Conservation (phyloP, 2,329 filamentous ascomycete genomes). For the Hymenoscyphus albidus region DNA sequence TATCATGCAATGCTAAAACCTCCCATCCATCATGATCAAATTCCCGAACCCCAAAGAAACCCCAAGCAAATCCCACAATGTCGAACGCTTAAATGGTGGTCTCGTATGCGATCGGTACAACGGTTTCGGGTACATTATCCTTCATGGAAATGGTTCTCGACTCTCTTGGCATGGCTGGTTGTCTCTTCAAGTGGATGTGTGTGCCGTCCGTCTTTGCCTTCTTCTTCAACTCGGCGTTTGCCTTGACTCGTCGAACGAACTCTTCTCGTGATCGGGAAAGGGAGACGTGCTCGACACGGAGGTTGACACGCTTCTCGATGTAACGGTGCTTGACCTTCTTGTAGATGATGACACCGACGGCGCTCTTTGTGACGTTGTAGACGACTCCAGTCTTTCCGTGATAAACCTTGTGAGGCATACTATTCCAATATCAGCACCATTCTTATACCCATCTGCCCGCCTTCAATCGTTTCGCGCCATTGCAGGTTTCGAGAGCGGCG, state of each 20-base stretch:
- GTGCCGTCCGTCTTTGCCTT: constrained; percentile 87
- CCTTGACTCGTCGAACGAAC: constrained; percentile 95
- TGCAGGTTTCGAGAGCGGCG: constrained; percentile 12
- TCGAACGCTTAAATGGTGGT: constrained; percentile 75
- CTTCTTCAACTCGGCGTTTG: constrained; percentile 88
- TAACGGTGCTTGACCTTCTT: constrained; percentile 99
- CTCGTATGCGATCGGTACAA: constrained; percentile 92
- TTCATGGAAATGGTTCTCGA: constrained; percentile 74
- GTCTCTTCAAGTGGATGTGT: constrained; percentile 89
- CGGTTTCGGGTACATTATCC: constrained; percentile 85
- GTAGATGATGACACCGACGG: constrained; percentile 98
- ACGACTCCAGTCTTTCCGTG: constrained; percentile 98
- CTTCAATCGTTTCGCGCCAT: constrained; percentile 4
- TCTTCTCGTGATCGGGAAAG: constrained; percentile 94
- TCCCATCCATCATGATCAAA: constrained; percentile 26
- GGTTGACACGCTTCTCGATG: constrained; percentile 99
- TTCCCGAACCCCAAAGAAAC: constrained; percentile 33
- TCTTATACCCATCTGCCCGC: constrained; percentile 2
- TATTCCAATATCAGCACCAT: constrained; percentile 36
- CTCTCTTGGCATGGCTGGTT: constrained; percentile 73
- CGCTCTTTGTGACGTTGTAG: constrained; percentile 98
- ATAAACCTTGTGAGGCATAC: constrained; percentile 99
- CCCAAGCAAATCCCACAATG: constrained; percentile 29
- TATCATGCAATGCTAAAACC: constrained; percentile 35
- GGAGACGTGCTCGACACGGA: constrained; percentile 95